Evolutionary conservation across 805 yeast species (phyloP), one percentile per base, ranked within the genome.

Genomic region (Cyberlindnera nakhonratchasimensis): DNA sequence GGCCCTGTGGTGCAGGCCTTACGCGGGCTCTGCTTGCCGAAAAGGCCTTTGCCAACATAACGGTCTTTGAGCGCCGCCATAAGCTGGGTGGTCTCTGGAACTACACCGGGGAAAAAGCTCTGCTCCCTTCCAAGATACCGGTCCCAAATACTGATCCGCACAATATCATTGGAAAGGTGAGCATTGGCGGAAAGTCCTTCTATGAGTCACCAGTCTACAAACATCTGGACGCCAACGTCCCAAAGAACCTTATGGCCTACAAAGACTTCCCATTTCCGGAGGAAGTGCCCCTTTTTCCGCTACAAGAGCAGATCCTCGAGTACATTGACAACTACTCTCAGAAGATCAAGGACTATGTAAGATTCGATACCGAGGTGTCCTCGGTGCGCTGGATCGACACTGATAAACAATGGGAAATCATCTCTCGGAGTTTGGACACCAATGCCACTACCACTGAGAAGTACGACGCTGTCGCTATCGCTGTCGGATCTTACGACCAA

Each of bases 41-140:
- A 50, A 37, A 43, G 5, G 57, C 64, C 3, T 73, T 74, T 48
- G 63, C 69, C 25, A 54, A 60, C 34, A 68, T 86, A 36, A 75
- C 73, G 20, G 67, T 83, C 5, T 84, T 71, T 55, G 95, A 86
- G 49, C 67, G 74, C 35, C 70, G 84, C 47, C 50, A 64, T 7
- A 59, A 62, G n/a, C 57, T 74, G n/a, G 96, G 95, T 12, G 96
- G 96, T 0, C 65, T 86, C 8, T 87, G 96, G 96, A 75, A 79
- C 56, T 82, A 70, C 31, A 53, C 61, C 1, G 43, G 43, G 3
- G 32, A 35, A 9, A 57, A 57, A 30, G 13, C 35, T 6, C 22
- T n/a, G 19, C 45, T 52, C 2, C 30, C 40, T 1, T 22, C 38
- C 11, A 17, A 29, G 3, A 34, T 35, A 1, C 39, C 40, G 1